Percentiles rank a stretch among this genome's conserved stretches.
phyloP scores from a whole-genome alignment of 257 asterid species.

The Cinchona pubescens region DNA sequence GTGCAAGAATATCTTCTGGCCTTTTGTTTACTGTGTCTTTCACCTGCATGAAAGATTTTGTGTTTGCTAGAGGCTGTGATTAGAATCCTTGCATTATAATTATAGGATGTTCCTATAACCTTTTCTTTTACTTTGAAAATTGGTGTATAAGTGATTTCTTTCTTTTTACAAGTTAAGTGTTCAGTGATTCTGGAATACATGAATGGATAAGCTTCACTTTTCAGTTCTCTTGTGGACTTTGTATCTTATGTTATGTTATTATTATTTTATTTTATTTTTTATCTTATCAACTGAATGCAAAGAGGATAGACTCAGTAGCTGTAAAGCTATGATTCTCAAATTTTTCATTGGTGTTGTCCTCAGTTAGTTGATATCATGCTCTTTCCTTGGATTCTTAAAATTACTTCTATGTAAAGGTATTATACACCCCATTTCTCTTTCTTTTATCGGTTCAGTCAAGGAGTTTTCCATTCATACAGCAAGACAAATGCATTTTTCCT shows the following conservation, averaged over 20 bases:
- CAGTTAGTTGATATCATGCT: neutral
- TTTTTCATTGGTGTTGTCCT: neutral
- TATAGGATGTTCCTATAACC: neutral
- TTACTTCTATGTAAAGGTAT: neutral
- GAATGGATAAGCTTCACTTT: neutral
- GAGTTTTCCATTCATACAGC: neutral
- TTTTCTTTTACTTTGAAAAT: constrained; percentile 1
- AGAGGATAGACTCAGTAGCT: neutral
- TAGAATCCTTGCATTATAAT: constrained; percentile 3
- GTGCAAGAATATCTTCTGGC: constrained; percentile 13
- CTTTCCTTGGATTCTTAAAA: neutral
- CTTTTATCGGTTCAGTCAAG: neutral
- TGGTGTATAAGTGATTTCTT: constrained; percentile 16
- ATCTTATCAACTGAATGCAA: neutral
- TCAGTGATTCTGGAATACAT: neutral
- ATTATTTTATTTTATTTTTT: no score
- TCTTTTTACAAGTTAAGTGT: neutral
- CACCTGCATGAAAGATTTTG: neutral
- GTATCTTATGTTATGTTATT: neutral
- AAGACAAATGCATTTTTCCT: constrained; percentile 5
- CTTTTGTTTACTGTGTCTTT: constrained; percentile 17
- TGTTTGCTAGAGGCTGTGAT: constrained; percentile 2
- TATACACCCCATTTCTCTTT: neutral
- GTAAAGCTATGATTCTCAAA: neutral
- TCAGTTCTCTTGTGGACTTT: neutral